Percentiles rank a stretch among this genome's conserved stretches.
phyloP scores from a whole-genome alignment of 306 rosid genomes.

The Rubus idaeus region DNA sequence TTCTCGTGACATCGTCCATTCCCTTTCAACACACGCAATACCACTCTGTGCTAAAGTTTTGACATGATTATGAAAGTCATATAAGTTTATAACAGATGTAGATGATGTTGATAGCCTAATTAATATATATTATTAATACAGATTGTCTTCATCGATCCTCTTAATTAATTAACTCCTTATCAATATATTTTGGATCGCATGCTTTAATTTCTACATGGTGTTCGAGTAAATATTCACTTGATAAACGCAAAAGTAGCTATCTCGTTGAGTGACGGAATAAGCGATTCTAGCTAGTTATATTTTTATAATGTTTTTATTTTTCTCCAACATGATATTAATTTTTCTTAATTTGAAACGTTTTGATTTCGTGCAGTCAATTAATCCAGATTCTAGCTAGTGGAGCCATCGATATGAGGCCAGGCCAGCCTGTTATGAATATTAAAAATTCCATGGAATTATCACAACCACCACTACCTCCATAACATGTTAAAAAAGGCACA shows the following conservation, averaged over 20 bases:
- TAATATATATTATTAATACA: too few species aligned
- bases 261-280: background rate
- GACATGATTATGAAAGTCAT: background rate
- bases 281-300: background rate
- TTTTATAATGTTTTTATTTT: background rate
- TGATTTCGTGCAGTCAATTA: background rate
- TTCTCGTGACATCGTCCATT: background rate
- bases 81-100: background rate
- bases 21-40: slow-evolving; percentile 7
- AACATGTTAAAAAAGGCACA: background rate
- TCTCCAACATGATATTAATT: too few species aligned
- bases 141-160: too few species aligned
- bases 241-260: too few species aligned
- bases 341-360: background rate
- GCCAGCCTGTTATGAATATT: slow-evolving; percentile 3
- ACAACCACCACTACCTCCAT: background rate
- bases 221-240: background rate
- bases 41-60: background rate
- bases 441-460: background rate
- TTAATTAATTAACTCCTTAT: too few species aligned
- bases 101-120: background rate
- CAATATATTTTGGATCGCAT: too few species aligned
- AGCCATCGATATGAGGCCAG: background rate
- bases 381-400: too few species aligned
- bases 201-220: background rate